Base-by-base conservation (phyloP, 108 stramenopile species). In the Nitzschia inconspicua region DNA sequence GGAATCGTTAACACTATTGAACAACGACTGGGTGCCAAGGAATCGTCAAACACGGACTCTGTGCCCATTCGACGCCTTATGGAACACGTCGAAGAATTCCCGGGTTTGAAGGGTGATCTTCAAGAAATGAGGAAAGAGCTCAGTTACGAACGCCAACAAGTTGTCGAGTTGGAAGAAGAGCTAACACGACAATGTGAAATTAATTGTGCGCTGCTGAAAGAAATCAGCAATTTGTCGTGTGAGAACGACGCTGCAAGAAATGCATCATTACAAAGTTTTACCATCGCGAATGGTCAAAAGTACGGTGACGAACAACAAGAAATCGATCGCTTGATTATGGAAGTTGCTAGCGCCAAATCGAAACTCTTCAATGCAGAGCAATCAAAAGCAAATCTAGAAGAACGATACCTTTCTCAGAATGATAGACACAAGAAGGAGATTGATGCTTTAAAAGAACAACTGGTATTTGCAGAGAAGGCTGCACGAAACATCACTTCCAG, bases 91-190 rank as follows among this genome's bases (percentile, higher is more conserved):
- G 36, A 23, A 35, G 22, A 39, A 22, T 39, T 36, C 22, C 34
- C 34, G 25, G 16, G 39, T 10, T 10, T 37, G 7, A 29, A 44
- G 20, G 54, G 41, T 14, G 43, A 56, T 9, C 14, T 63, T n/a
- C 30, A 48, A 20, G 69, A 42, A 19, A n/a, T 70, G 32, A 62
- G 50, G 35, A 37, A 60, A 24, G 69, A 66, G 7, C 34, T 70
- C 20, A 11, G 54, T 22, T 28, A 4, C 39, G 51, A 70, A 53
- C 37, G 47, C 4, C 27, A 63, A 30, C 61, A 70, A 30, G 60
- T 62, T 2, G n/a, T 47, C 27, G 69, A 70, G 39, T 34, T 70
- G 44, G 61, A 70, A 44, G 60, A 70, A 25, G 69, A 70, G 44
- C 42, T 70, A 22, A 54, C 60, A 37, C 23, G 53, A 18, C 60